phyloP scores from a whole-genome alignment of 768 basidiomycete genomes.

The Wakefieldia striispora region DNA sequence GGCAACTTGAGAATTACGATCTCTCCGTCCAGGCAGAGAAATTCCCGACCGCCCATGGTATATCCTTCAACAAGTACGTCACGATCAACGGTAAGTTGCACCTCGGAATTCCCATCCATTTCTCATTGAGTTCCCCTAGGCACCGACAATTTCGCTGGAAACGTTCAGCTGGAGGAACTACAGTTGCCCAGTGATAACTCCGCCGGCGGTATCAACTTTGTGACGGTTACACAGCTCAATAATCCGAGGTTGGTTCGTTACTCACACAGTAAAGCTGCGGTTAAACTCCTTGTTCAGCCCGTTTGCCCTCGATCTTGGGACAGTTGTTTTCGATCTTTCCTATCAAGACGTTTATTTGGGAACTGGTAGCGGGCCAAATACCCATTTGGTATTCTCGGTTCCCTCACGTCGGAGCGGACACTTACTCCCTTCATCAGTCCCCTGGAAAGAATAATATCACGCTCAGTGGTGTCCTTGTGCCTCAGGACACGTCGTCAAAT shows the following conservation, averaged over 20 bases:
- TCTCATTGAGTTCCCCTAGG: slow-evolving; percentile 34
- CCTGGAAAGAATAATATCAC: slow-evolving; percentile 58
- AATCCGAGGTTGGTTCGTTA: slow-evolving; percentile 50
- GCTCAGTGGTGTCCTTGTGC: slow-evolving; percentile 54
- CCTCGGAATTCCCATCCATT: background rate
- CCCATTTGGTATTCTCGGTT: slow-evolving; percentile 42
- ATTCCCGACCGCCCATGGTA: slow-evolving; percentile 64
- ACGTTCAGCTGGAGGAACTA: slow-evolving; percentile 55
- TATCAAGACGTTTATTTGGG: slow-evolving; percentile 60
- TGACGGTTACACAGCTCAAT: slow-evolving; percentile 50
- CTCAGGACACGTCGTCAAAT: slow-evolving; percentile 44
- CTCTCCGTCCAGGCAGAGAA: slow-evolving; percentile 63
- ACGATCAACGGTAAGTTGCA: slow-evolving; percentile 49
- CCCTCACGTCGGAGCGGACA: background rate
- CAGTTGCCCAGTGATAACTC: slow-evolving; percentile 67
- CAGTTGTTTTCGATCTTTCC: slow-evolving; percentile 57
- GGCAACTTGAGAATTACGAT: slow-evolving; percentile 56
- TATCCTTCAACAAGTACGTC: slow-evolving; percentile 61
- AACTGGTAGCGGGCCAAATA: slow-evolving; percentile 49
- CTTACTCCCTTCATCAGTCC: slow-evolving; percentile 30
- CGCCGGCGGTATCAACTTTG: slow-evolving; percentile 64
- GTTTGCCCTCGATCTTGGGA: slow-evolving; percentile 68
- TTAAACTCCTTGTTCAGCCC: slow-evolving; percentile 40
- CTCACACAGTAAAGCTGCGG: background rate
- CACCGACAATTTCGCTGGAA: slow-evolving; percentile 58